Evolutionary conservation across 768 basidiomycete species (phyloP), one percentile per base, ranked within the genome.

Genomic region (Suillus discolor): DNA sequence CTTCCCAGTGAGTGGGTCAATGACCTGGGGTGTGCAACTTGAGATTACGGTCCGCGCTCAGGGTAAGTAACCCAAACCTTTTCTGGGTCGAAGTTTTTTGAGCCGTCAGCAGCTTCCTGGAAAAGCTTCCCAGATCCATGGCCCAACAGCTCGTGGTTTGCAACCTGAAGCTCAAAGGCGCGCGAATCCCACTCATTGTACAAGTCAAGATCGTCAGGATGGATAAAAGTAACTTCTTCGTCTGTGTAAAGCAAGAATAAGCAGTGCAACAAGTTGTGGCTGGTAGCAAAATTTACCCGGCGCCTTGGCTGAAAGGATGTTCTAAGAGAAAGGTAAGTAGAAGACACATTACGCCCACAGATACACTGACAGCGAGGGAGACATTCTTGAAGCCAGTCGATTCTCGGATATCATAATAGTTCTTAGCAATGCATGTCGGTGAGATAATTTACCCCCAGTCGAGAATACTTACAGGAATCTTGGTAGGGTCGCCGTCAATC

Each of bases 381-480:
- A 96, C 94, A 70, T 96, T 96, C 81, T 96, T 96, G 80, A 95
- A 96, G 0, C 94, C 94, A 42, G 83, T 82, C 3, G 87, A 84
- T 73, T 93, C 94, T 51, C 94, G 85, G 67, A 96, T 85, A 66
- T 93, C 87, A 71, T 93, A 94, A 70, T 94, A 94, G 71, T 93
- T 93, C 85, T 89, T 69, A 16, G 34, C 49, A 41, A 57, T 34
- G 31, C 39, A 20, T 55, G 60, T 57, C 13, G 28, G 57, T 31
- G 16, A 31, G 18, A 42, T 28, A 4, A 13, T 12, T 31, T 12
- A 31, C 25, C 25, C 18, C 3, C 18, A 23, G 41, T 59, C 13
- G 45, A 7, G 44, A 42, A 41, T 73, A 82, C 75, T 28, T 72
- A 88, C 87, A 51, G 90, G 89, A 72, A 91, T 92, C 88, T 91